Percentiles rank a stretch among this genome's conserved stretches.
Conservation (phyloP, 2,329 filamentous ascomycete species). For the Pseudogymnoascus sp. region DNA sequence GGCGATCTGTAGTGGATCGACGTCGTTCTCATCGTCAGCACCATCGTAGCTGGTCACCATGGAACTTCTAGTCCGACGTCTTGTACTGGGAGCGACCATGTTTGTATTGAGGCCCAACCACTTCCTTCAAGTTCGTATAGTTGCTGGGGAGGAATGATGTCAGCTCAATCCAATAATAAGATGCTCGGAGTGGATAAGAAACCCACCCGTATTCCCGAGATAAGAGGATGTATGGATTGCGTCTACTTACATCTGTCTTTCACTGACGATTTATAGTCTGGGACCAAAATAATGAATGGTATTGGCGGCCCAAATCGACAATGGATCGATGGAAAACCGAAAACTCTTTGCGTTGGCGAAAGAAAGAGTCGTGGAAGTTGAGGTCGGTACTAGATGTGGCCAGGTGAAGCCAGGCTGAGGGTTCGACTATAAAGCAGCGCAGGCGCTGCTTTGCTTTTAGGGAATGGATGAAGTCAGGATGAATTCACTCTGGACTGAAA, state of each 20-base stretch:
- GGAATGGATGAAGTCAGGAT: not conserved
- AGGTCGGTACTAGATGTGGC: not conserved
- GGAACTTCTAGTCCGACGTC: conserved; percentile 7
- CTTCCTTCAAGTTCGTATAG: not conserved
- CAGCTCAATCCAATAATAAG: not conserved
- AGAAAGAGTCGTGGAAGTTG: not conserved
- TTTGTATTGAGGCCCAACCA: not conserved
- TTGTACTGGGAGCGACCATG: not conserved
- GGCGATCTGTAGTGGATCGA: conserved; percentile 9
- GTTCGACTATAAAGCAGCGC: not conserved
- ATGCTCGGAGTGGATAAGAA: not conserved
- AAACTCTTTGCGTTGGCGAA: not conserved
- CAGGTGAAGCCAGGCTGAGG: not conserved
- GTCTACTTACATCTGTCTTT: not conserved
- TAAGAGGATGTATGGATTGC: not conserved
- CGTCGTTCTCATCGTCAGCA: conserved; percentile 14
- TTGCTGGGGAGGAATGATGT: not conserved
- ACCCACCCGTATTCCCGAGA: not conserved
- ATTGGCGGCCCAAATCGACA: not conserved
- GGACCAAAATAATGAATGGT: not conserved
- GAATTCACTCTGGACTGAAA: not conserved
- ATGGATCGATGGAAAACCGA: not conserved
- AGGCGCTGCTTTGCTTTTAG: not conserved
- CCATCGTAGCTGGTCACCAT: conserved; percentile 6
- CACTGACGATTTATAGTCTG: not conserved